Percentiles rank a stretch among this genome's conserved stretches.
These are phyloP conservation scores for Aquilaria malaccensis DNA, from an alignment of 345 rosid genomes.

Conservation along the genomic window DNA sequence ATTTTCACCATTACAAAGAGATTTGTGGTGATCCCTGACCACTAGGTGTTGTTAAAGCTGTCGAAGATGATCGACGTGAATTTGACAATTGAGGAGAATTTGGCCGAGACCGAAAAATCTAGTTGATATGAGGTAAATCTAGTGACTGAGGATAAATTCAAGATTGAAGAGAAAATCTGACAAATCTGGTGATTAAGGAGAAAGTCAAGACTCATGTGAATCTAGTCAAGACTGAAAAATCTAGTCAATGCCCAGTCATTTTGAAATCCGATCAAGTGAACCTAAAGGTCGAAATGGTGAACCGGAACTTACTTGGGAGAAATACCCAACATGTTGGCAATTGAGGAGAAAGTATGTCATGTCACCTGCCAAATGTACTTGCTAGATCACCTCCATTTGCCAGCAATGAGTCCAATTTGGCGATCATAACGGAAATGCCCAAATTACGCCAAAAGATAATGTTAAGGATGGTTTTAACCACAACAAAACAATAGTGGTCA, in stretches of 20 bases:
- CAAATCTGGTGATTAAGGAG: conserved; percentile 43
- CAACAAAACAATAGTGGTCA: too few species aligned
- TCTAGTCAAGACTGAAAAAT: conserved; percentile 42
- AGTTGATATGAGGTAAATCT: conserved; percentile 23
- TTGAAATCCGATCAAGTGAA: conserved; percentile 25
- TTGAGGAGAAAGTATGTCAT: too few species aligned
- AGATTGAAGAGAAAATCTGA: too few species aligned
- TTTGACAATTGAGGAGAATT: conserved; percentile 72
- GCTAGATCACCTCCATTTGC: too few species aligned
- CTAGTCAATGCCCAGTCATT: conserved; percentile 48
- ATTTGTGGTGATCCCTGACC: conserved; percentile 36
- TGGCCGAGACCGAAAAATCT: conserved; percentile 31
- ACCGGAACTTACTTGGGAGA: conserved; percentile 62
- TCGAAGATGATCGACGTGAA: conserved; percentile 73
- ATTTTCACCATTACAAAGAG: too few species aligned
- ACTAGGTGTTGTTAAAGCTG: conserved; percentile 76
- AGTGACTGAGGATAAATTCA: too few species aligned
- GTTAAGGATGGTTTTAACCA: too few species aligned
- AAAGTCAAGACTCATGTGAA: conserved; percentile 52
- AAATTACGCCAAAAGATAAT: too few species aligned
- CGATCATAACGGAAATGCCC: too few species aligned
- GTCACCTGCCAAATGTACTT: too few species aligned
- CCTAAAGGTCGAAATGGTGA: conserved; percentile 86
- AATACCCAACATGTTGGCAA: conserved; percentile 23
- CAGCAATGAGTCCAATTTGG: too few species aligned